Conservation (phyloP, 2,329 filamentous ascomycete species). For the Colletotrichum tofieldiae region DNA sequence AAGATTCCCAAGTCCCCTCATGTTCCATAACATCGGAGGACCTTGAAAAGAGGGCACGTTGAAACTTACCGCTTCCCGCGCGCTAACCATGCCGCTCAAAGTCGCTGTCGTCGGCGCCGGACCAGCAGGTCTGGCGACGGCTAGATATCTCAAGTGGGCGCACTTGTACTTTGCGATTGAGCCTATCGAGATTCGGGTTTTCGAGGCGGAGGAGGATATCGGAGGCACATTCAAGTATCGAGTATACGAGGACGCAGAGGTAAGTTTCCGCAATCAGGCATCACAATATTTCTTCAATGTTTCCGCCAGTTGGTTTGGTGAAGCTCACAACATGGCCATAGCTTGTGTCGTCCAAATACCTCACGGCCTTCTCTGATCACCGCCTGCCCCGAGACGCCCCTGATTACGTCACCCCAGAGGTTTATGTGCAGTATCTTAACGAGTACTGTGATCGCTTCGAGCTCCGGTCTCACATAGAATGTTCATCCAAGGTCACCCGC, state of each 20-base stretch:
- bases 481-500: conserved; percentile 51
- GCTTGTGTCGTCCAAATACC: conserved; percentile 64
- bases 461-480: conserved; percentile 56
- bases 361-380: conserved; percentile 67
- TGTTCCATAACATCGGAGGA: conserved; percentile 32
- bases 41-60: conserved; percentile 20
- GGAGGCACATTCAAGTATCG: conserved; percentile 65
- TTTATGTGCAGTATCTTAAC: conserved; percentile 61
- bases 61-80: neutral
- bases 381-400: conserved; percentile 58
- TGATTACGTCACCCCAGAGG: conserved; percentile 60
- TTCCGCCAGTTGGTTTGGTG: neutral
- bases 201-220: conserved; percentile 61
- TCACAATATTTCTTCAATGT: neutral
- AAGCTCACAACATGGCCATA: conserved; percentile 12
- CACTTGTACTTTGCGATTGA: conserved; percentile 56
- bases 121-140: conserved; percentile 59
- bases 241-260: conserved; percentile 64
- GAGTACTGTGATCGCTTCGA: conserved; percentile 58
- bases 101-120: conserved; percentile 63
- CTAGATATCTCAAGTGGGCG: conserved; percentile 59
- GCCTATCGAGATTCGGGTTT: conserved; percentile 60
- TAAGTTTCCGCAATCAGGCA: neutral
- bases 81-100: conserved; percentile 36
- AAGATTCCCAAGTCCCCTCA: neutral